Percentiles rank a stretch among this genome's conserved stretches.
Conservation (phyloP, 768 basidiomycete species). For the Russula emetica region DNA sequence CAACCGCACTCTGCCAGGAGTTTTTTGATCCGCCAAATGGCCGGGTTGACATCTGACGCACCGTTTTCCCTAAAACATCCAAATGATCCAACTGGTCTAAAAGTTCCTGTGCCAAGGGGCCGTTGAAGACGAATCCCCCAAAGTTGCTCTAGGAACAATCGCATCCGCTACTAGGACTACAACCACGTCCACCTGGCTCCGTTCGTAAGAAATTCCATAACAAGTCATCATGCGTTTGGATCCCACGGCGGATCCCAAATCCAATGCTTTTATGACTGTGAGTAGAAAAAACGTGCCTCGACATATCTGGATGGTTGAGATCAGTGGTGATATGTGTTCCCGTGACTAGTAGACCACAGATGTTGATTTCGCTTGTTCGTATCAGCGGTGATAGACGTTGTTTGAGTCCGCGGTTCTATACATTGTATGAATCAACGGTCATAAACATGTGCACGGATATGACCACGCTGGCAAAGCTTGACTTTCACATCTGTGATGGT, state of each 20-base stretch:
- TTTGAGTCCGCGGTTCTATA: too few relatives aligned
- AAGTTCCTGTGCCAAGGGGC: background rate
- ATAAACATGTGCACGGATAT: too few relatives aligned
- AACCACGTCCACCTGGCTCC: background rate
- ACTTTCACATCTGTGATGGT: too few relatives aligned
- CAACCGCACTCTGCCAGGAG: background rate
- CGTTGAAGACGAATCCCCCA: background rate
- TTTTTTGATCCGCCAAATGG: background rate
- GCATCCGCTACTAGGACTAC: background rate
- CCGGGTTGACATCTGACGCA: background rate
- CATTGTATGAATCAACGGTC: too few relatives aligned
- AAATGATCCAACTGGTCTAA: too few relatives aligned
- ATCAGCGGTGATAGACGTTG: background rate
- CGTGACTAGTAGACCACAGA: background rate
- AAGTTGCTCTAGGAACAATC: background rate
- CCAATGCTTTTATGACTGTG: background rate
- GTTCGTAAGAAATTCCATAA: background rate
- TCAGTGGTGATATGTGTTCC: background rate
- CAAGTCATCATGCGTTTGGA: background rate
- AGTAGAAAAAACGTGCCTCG: background rate
- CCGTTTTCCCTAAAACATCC: too few relatives aligned
- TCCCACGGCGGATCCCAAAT: background rate
- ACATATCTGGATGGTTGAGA: too few relatives aligned
- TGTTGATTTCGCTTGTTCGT: background rate
- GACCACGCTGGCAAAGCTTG: too few relatives aligned